Conservation (phyloP, 257 asterid genomes). For the Phtheirospermum japonicum region DNA sequence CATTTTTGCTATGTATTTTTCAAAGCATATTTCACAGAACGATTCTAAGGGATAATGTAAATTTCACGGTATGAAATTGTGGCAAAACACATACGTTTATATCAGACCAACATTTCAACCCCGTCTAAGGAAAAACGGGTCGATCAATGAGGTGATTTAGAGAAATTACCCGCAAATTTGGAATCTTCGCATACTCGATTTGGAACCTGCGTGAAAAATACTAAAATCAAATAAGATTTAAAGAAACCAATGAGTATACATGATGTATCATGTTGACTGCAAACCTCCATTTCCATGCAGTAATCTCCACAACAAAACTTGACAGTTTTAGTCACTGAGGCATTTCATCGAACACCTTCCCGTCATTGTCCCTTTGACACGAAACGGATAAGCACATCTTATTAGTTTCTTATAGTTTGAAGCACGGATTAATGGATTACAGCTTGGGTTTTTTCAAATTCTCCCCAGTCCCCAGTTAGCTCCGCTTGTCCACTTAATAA, state of each 20-base stretch:
- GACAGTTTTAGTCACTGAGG: conserved; percentile 1
- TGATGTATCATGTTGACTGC: neutral
- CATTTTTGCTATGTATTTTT: neutral
- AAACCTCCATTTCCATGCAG: conserved; percentile 29
- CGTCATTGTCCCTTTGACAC: conserved; percentile 10
- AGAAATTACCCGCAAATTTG: conserved; percentile 57
- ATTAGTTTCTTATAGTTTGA: no score
- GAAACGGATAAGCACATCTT: conserved; percentile 2
- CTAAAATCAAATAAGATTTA: conserved; percentile 1
- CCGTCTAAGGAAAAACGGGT: neutral
- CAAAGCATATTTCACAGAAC: neutral
- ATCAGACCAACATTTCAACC: neutral
- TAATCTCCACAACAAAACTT: conserved; percentile 3
- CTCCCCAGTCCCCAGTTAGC: no score
- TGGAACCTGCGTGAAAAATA: conserved; percentile 23
- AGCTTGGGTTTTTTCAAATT: no score
- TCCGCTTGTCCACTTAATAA: no score
- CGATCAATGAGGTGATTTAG: neutral
- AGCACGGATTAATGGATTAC: no score
- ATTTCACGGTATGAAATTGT: no score
- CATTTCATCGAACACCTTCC: conserved; percentile 31
- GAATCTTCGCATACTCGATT: conserved; percentile 43
- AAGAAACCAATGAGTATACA: neutral
- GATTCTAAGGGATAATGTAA: neutral
- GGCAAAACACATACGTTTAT: neutral